Evolutionary conservation across 768 basidiomycete genomes (phyloP).

Genomic region (Lactarius quietus): DNA sequence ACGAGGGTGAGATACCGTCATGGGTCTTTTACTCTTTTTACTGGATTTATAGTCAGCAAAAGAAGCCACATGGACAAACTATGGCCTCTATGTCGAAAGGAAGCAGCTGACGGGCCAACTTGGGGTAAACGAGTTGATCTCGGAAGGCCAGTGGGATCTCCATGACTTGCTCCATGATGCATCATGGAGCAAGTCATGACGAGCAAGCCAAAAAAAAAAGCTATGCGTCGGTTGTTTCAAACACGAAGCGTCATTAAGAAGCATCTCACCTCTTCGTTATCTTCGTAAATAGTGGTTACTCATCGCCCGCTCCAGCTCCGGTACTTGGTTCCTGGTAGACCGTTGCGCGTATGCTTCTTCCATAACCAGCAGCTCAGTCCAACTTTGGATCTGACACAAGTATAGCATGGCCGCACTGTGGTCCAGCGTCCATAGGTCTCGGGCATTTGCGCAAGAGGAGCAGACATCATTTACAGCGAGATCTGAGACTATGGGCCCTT

Average conservation of each 20-base stretch:
- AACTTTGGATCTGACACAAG: background rate
- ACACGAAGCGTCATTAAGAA: background rate
- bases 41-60: too few species aligned
- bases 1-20: background rate
- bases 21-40: background rate
- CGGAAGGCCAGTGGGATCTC: background rate
- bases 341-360: too few species aligned
- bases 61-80: too few species aligned
- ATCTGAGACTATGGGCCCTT: too few species aligned
- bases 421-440: too few species aligned
- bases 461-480: too few species aligned
- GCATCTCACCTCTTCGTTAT: background rate
- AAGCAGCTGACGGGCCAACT: too few species aligned
- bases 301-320: background rate
- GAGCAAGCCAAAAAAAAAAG: background rate
- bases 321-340: background rate
- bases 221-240: background rate
- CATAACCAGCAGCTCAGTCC: background rate
- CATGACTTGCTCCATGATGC: too few species aligned
- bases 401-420: background rate
- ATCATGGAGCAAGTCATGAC: too few species aligned
- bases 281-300: background rate
- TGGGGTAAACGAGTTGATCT: background rate
- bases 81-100: too few species aligned
- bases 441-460: too few species aligned